Evolutionary conservation across 1,284 basidiomycete genomes (phyloP).

Genomic region (Cutaneotrichosporon spelunceum): DNA sequence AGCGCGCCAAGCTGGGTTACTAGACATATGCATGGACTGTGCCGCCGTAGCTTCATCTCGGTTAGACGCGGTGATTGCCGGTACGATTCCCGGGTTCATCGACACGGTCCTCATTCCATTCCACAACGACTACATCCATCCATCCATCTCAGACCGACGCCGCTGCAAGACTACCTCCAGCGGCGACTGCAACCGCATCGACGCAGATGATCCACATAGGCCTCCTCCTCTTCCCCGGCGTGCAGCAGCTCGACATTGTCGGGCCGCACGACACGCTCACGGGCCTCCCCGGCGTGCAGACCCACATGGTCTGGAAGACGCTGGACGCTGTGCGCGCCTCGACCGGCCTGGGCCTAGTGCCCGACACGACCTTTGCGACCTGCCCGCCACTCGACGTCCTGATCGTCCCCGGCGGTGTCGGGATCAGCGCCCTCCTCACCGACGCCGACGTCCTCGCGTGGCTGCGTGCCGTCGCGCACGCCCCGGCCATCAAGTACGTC

Average conservation of each 20-base stretch:
- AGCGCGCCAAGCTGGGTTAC: slow-evolving; percentile 11
- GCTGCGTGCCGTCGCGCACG: background rate
- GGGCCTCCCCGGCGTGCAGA: background rate
- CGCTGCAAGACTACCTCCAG: no score
- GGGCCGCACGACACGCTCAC: slow-evolving; percentile 16
- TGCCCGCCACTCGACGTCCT: slow-evolving; percentile 11
- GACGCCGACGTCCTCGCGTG: background rate
- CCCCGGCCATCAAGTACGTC: slow-evolving; percentile 4
- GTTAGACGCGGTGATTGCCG: no score
- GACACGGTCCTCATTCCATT: no score
- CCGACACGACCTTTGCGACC: background rate
- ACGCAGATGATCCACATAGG: slow-evolving; percentile 7
- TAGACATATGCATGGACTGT: background rate
- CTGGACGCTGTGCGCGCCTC: background rate
- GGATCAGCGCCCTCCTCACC: background rate
- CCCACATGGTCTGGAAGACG: slow-evolving; percentile 5
- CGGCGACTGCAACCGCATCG: background rate
- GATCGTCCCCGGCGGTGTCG: slow-evolving; percentile 13
- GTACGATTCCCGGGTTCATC: no score
- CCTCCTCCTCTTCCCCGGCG: slow-evolving; percentile 14
- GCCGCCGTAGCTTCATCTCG: no score
- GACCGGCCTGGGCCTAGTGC: background rate
- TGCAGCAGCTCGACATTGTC: slow-evolving; percentile 16
- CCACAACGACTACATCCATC: no score
- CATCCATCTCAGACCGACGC: no score